Conservation (phyloP, 1,284 basidiomycete genomes). For the Malassezia furfur region DNA sequence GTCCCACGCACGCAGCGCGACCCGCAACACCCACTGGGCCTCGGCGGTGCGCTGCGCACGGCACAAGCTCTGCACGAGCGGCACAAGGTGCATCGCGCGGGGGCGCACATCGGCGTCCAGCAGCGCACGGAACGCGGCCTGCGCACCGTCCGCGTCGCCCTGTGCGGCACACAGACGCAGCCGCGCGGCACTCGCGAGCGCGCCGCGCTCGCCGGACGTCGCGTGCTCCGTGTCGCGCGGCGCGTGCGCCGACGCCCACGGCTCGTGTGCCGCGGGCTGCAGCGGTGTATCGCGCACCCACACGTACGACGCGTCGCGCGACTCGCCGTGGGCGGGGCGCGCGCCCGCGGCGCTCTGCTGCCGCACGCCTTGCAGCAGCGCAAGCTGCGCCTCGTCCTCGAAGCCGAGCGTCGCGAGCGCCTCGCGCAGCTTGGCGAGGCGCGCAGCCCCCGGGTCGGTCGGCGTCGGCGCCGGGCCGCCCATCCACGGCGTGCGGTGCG, state of each 20-base stretch:
- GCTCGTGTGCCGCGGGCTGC: constrained; percentile 7
- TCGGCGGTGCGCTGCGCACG: constrained; percentile 1
- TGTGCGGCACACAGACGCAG: constrained; percentile 6
- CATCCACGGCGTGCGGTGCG: background rate
- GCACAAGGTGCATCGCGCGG: background rate
- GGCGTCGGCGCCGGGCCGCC: background rate
- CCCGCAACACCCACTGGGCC: constrained; percentile 7
- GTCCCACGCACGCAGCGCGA: constrained; percentile 7
- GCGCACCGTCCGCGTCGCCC: background rate
- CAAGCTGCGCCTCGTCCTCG: constrained; percentile 6
- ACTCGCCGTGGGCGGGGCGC: background rate
- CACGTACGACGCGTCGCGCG: constrained; percentile 2
- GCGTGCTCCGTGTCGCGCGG: background rate
- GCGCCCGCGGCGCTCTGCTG: background rate
- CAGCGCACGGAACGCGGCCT: constrained; percentile 4
- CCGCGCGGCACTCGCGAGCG: constrained; percentile 4
- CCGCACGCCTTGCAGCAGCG: background rate
- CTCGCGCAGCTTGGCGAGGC: background rate
- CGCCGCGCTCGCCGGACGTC: background rate
- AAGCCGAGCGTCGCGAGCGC: constrained; percentile 13
- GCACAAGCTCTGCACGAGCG: constrained; percentile 5
- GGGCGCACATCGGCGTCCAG: constrained; percentile 1
- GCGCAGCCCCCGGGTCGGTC: background rate
- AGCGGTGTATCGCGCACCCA: constrained; percentile 17
- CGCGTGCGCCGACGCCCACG: background rate